Percentiles rank a stretch among this genome's conserved stretches.
Conservation (phyloP, 1,284 basidiomycete species). For the Stereum hirsutum region DNA sequence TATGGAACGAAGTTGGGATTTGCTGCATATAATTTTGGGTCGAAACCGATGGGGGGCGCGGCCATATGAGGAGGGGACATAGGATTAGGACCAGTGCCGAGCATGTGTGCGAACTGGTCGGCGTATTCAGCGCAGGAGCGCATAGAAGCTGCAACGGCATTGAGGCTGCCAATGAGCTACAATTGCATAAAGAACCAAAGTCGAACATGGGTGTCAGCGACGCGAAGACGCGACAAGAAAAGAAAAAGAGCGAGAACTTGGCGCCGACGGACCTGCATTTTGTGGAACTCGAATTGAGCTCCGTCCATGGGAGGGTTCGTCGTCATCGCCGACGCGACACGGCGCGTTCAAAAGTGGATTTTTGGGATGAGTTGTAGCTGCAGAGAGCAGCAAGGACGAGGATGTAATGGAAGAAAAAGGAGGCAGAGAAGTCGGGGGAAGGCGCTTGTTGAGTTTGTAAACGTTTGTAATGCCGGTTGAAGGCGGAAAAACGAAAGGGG, state of each 20-base stretch:
- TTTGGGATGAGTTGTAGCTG: slow-evolving; percentile 14
- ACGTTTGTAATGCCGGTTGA: slow-evolving; percentile 2
- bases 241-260: slow-evolving; percentile 4
- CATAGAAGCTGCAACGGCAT: slow-evolving; percentile 46
- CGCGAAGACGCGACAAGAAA: slow-evolving; percentile 5
- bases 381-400: slow-evolving; percentile 18
- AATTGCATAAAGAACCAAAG: slow-evolving; percentile 4
- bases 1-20: too few relatives aligned
- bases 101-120: slow-evolving; percentile 35
- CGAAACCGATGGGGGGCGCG: too few relatives aligned
- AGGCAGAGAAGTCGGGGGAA: background rate
- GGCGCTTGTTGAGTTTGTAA: slow-evolving; percentile 6
- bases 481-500: background rate
- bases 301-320: slow-evolving; percentile 25
- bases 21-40: background rate
- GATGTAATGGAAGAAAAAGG: background rate
- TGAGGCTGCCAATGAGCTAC: slow-evolving; percentile 45
- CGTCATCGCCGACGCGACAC: slow-evolving; percentile 25
- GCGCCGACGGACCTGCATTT: slow-evolving; percentile 32
- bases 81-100: slow-evolving; percentile 14
- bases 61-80: slow-evolving; percentile 6
- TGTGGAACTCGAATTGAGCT: slow-evolving; percentile 35
- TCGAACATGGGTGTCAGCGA: background rate
- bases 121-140: slow-evolving; percentile 47
- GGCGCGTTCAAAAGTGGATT: slow-evolving; percentile 15